Base-by-base conservation (phyloP, 345 rosid genomes). In the Hibiscus mutabilis region DNA sequence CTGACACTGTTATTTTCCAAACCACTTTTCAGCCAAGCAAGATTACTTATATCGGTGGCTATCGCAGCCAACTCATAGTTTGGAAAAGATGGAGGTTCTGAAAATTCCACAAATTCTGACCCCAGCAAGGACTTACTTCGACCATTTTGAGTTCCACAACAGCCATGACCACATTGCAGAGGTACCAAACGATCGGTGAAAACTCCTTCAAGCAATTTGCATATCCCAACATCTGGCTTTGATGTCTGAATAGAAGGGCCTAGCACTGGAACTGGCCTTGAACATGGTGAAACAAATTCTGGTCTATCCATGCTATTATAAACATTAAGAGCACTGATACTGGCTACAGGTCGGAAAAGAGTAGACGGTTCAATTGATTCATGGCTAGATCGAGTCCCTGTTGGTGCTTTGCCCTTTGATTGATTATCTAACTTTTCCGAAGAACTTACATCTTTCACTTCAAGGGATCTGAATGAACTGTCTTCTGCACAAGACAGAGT, bases 21-120 rank as follows among this genome's bases (percentile, higher is more conserved):
- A 37, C 96, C 96, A 60, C 97, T 91, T 75, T 85, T 87, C 55
- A 90, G 77, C 98, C 97, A 93, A 64, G 96, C 98, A n/a, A 84
- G 80, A 70, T 86, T 90, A 75, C 97, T 89, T 72, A 93, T 91
- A 64, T 91, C 92, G 12, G 96, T 83, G 52, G 92, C 88, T 75
- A 91, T 83, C 14, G 93, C 83, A 71, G 95, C 96, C 87, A 90
- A 81, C 74, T 90, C 96, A 51, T 77, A 87, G 73, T 83, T 88
- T 40, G 96, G 86, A 74, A 85, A 83, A 64, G 87, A 60, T 33
- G 86, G 86, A 33, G 88, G 78, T 74, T 85, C 92, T 49, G 80
- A 77, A 80, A 77, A 84, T 35, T 90, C 97, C 61, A 89, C 82
- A 75, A 93, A 89, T 61, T 90, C 95, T 64, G 89, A 93, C 35